Conservation (phyloP, 176 grass and related monocot species). For the Juncus effusus region DNA sequence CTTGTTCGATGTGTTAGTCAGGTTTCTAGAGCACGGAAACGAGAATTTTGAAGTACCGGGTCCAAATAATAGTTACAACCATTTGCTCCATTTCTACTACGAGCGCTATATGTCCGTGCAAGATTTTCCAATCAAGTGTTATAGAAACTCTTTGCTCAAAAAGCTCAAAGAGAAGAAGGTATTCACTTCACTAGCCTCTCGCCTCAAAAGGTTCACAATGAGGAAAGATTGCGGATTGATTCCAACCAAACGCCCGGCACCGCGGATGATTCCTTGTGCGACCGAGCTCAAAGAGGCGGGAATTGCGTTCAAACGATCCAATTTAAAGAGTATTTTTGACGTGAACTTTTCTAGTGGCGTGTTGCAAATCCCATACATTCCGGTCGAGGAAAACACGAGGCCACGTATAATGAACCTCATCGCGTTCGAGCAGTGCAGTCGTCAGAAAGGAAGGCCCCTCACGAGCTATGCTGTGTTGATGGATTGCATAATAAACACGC, state of each 20-base stretch:
- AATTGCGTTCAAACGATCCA: slow-evolving; percentile 18
- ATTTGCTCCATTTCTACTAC: slow-evolving; percentile 33
- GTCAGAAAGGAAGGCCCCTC: background rate
- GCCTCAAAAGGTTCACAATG: slow-evolving; percentile 11
- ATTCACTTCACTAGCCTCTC: slow-evolving; percentile 1
- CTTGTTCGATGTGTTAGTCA: slow-evolving; percentile 1
- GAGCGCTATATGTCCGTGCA: slow-evolving; percentile 12
- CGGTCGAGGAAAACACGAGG: slow-evolving; percentile 16
- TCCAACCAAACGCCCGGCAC: background rate
- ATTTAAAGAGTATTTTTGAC: slow-evolving; percentile 7
- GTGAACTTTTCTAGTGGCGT: slow-evolving; percentile 14
- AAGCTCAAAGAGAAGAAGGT: background rate
- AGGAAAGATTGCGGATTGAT: background rate
- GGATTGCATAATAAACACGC: slow-evolving; percentile 21
- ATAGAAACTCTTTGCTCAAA: background rate
- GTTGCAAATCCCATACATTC: slow-evolving; percentile 1
- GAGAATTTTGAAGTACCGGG: background rate
- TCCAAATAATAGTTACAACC: background rate
- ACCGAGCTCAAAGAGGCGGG: slow-evolving; percentile 29
- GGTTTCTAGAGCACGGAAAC: background rate
- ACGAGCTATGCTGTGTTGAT: slow-evolving; percentile 20
- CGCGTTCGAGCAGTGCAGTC: slow-evolving; percentile 21
- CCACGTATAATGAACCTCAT: slow-evolving; percentile 25
- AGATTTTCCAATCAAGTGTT: background rate
- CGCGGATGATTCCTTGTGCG: slow-evolving; percentile 23